phyloP scores from a whole-genome alignment of 768 basidiomycete species.

The Lactarius hatsudake region DNA sequence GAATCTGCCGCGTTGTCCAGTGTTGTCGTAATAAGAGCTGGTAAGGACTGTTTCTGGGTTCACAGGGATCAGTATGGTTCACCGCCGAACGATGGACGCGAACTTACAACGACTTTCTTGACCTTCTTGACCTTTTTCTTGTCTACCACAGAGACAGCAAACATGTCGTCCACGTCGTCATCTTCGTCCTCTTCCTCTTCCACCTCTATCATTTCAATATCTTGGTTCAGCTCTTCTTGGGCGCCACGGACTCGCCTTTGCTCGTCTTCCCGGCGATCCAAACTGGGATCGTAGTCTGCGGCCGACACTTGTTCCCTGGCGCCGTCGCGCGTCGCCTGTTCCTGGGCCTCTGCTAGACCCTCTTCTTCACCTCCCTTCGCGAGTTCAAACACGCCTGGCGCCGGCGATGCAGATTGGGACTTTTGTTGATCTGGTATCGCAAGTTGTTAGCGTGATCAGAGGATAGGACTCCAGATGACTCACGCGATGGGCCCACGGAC shows the following conservation, averaged over 20 bases:
- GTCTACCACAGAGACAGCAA: slow-evolving; percentile 58
- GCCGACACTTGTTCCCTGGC: slow-evolving; percentile 74
- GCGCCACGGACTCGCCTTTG: slow-evolving; percentile 58
- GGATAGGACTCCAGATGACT: not conserved
- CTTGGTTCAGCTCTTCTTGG: slow-evolving; percentile 38
- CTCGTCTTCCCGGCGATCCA: slow-evolving; percentile 84
- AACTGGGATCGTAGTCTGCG: slow-evolving; percentile 86
- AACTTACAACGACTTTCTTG: slow-evolving; percentile 50
- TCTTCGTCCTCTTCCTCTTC: slow-evolving; percentile 61
- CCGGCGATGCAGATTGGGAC: slow-evolving; percentile 58
- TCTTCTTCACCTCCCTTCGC: slow-evolving; percentile 62
- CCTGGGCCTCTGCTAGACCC: slow-evolving; percentile 45
- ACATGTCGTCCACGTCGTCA: slow-evolving; percentile 95
- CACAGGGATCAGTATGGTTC: not conserved
- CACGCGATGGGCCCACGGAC: slow-evolving; percentile 6
- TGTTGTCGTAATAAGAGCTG: slow-evolving; percentile 69
- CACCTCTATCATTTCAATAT: slow-evolving; percentile 51
- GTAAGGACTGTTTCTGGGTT: slow-evolving; percentile 49
- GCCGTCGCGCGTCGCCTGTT: slow-evolving; percentile 42
- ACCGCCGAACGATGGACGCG: slow-evolving; percentile 9
- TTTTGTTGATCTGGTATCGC: slow-evolving; percentile 32
- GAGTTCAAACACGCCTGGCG: slow-evolving; percentile 59
- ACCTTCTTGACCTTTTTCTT: slow-evolving; percentile 62
- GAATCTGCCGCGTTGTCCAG: slow-evolving; percentile 89
- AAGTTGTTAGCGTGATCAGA: not conserved